phyloP scores from a whole-genome alignment of 1,139 yeast species.

The Yamadazyma diddensiae region DNA sequence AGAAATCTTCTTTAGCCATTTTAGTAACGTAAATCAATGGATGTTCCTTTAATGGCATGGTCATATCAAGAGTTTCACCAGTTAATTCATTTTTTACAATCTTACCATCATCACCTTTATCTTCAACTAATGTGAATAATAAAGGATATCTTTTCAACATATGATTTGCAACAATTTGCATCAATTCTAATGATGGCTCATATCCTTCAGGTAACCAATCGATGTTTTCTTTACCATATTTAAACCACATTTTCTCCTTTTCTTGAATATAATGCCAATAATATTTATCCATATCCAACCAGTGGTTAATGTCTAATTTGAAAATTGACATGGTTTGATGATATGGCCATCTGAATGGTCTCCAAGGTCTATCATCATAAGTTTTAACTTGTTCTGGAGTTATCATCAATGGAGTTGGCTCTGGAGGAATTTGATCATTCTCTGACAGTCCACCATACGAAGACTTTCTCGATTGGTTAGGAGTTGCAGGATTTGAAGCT shows the following conservation, averaged over 20 bases:
- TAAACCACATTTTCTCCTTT: constrained; percentile 53
- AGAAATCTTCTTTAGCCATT: constrained; percentile 74
- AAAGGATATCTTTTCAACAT: constrained; percentile 61
- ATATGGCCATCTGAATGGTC: constrained; percentile 79
- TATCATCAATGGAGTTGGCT: constrained; percentile 58
- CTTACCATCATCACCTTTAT: constrained; percentile 26
- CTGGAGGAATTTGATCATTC: constrained; percentile 25
- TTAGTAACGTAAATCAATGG: constrained; percentile 63
- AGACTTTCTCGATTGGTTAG: constrained; percentile 13
- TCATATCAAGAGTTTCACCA: constrained; percentile 57
- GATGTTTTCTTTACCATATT: constrained; percentile 59
- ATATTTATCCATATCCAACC: constrained; percentile 80
- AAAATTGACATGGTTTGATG: constrained; percentile 78
- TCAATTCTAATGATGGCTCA: constrained; percentile 60
- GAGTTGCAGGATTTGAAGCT: constrained; percentile 13
- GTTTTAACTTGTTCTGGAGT: constrained; percentile 65
- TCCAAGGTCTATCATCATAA: constrained; percentile 76
- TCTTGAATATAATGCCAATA: constrained; percentile 65
- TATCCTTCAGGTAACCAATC: constrained; percentile 70
- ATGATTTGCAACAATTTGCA: constrained; percentile 61
- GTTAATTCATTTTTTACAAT: constrained; percentile 61
- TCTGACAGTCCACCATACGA: constrained; percentile 8
- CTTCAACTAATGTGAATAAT: constrained; percentile 52
- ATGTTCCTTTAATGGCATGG: constrained; percentile 57
- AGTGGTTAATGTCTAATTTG: constrained; percentile 66